Base-by-base conservation (phyloP, 2,329 filamentous ascomycete species). In the Monosporascus sp. region DNA sequence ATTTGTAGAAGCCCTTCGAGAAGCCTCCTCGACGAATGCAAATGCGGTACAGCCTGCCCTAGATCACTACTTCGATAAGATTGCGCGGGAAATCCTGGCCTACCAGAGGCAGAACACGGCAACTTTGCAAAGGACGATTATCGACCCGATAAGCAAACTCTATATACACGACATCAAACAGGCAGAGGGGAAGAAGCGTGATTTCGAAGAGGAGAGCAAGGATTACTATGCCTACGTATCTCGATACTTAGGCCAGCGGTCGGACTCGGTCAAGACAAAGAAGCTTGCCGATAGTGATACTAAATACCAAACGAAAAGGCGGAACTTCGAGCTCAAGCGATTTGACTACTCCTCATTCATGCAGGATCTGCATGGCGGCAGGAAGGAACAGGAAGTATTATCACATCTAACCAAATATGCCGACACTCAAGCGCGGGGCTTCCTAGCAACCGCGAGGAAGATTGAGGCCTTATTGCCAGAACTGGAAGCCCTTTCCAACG, bases 281-380 rank as follows among this genome's bases (percentile, higher is more conserved):
- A 97, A 97, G 73, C 85, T 94, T 57, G 89, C 84, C 41, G 91
- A 97, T 63, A 97, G 91, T 63, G 94, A 99, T 70, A 88, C 89
- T 35, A 99, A 99, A 68, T 99, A 97, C 67, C 93, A 97, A 69
- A 85, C 81, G 46, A 97, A 97, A 75, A 84, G 92, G 60, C 86
- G 90, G 45, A 96, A 91, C 62, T 99, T 99, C 65, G 94, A 99
- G 74, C 80, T 99, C 53, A 97, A 96, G 74, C 87, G 95, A 9
- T 99, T 99, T 65, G 95, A 99, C 71, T 99, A 99, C 70, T 97
- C 93, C 3, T 96, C 91, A 16, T 99, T 97, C 67, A 96, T 99
- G 89, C 93, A 97, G 65, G 94, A 99, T 74, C 79, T 99, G n/a
- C 94, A 97, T 58, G 94, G 94, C 31, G 94, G 94, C n/a, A 87